A percentile compares a stretch with the other conserved stretches of the same genome.
Evolutionary conservation across 352 stramenopile species (phyloP).

Genomic region (Phytopythium kandeliae): DNA sequence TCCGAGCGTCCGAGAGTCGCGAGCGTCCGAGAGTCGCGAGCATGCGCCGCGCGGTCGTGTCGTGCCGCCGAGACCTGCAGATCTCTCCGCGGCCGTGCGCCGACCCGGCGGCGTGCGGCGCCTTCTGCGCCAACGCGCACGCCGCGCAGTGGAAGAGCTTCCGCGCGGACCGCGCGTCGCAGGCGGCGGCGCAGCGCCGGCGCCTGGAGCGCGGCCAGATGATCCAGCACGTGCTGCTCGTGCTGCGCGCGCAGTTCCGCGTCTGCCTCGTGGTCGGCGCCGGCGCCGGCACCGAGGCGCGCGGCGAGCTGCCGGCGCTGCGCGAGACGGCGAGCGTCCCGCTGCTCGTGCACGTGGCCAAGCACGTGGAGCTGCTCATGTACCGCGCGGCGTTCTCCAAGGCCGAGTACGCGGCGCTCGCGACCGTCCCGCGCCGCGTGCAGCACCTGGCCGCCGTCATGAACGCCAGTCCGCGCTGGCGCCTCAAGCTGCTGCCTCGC

Average conservation of each 20-base stretch:
- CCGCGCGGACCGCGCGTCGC: not conserved
- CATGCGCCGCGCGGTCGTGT: not conserved
- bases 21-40: too few relatives aligned
- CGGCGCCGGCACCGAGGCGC: not conserved
- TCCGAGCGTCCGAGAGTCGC: too few relatives aligned
- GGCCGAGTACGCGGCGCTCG: slow-evolving; percentile 9
- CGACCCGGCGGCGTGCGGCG: slow-evolving; percentile 4
- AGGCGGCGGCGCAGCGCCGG: slow-evolving; percentile 3
- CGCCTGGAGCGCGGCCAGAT: slow-evolving; percentile 7
- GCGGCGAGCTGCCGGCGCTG: too few relatives aligned
- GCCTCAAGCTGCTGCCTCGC: slow-evolving; percentile 11
- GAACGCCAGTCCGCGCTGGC: slow-evolving; percentile 13
- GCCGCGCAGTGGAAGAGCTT: slow-evolving; percentile 9
- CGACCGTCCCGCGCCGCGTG: slow-evolving; percentile 14
- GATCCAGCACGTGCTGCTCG: slow-evolving; percentile 10
- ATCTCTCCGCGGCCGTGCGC: slow-evolving; percentile 7
- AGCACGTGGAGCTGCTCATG: slow-evolving; percentile 19
- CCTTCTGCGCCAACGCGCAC: slow-evolving; percentile 4
- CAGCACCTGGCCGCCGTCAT: slow-evolving; percentile 18
- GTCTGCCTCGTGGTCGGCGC: slow-evolving; percentile 5
- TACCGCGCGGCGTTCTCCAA: slow-evolving; percentile 17
- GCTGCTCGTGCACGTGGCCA: slow-evolving; percentile 14
- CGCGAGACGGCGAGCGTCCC: slow-evolving; percentile 11
- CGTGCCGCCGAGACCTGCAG: slow-evolving; percentile 9
- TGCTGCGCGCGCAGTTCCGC: slow-evolving; percentile 8